Base-by-base conservation (phyloP, 1,139 yeast species). In the Maudiozyma humilis region DNA sequence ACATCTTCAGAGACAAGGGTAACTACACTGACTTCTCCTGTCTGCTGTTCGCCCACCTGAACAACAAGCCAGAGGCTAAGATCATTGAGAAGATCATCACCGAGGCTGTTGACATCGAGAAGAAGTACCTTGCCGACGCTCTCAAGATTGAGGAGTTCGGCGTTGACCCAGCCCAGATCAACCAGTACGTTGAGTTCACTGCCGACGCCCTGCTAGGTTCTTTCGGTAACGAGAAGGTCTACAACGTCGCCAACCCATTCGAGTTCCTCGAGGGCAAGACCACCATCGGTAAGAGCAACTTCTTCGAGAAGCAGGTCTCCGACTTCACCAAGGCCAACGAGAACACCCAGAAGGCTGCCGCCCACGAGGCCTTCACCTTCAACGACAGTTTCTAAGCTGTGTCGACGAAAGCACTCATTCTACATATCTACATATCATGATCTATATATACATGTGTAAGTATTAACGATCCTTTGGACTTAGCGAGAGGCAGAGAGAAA, bases 201-300 rank as follows among this genome's bases (percentile, higher is more conserved):
- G 99, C 99, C 59, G 99, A 91, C 71, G 79, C 97, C 70, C 75
- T 91, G 61, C 75, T 91, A 52, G 78, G 86, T 43, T 77, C 97
- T 12, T 76, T 91, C 55, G 98, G 98, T 55, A 86, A 87, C 75
- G 75, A 82, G 68, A 88, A 89, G 73, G 74, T 76, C 52, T 91
- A 81, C 78, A 86, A 87, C 62, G 91, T 76, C 49, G 71, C 84
- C 51, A 93, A 91, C 67, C 99, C 99, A 66, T 91, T 91, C 67
- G 97, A 89, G 68, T 91, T 89, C 65, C 91, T 91, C 98, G 99
- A 91, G 72, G 88, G 88, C 73, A 88, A 88, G 60, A 88, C 97
- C 19, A 78, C 91, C 59, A 93, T 96, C 47, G 98, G 98, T 68
- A 91, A 91, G 78, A 89, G 98, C 57, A 91, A 91, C 74, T 91